Conservation (phyloP, 345 rosid species). For the Conringia planisiliqua region DNA sequence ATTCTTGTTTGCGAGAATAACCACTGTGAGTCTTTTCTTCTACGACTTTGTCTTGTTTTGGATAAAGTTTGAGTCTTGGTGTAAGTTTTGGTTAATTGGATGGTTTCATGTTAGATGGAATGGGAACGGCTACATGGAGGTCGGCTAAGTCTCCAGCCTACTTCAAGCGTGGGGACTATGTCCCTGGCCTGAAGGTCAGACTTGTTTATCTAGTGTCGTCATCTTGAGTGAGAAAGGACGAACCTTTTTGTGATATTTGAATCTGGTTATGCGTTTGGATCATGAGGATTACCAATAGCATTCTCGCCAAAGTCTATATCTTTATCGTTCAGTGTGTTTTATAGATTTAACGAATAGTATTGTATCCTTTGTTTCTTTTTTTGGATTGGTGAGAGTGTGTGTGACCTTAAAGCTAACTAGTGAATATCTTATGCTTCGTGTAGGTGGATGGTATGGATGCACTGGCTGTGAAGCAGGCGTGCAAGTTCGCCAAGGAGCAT, state of each 20-base stretch:
- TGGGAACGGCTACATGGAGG: slow-evolving; percentile 99
- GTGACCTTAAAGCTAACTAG: neutral
- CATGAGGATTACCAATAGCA: neutral
- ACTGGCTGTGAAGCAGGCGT: slow-evolving; percentile 94
- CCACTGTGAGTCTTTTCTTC: slow-evolving; percentile 51
- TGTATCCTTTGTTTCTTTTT: neutral
- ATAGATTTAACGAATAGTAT: neutral
- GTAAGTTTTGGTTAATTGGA: neutral
- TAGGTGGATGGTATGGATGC: slow-evolving; percentile 99
- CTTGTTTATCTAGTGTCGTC: neutral
- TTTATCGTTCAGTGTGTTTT: neutral
- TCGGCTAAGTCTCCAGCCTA: slow-evolving; percentile 87
- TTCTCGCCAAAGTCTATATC: neutral
- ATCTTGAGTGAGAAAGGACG: slow-evolving; percentile 2
- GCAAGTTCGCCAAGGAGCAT: slow-evolving; percentile 92
- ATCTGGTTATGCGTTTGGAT: neutral
- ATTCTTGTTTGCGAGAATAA: slow-evolving; percentile 97
- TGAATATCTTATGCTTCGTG: slow-evolving; percentile 1
- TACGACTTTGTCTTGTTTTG: neutral
- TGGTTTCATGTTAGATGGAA: slow-evolving; percentile 63
- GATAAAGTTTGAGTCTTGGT: neutral
- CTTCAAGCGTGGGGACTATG: slow-evolving; percentile 98
- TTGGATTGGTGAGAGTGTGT: slow-evolving; percentile 2
- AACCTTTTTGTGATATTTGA: neutral
- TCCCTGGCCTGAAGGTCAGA: slow-evolving; percentile 93